phyloP scores from a whole-genome alignment of 768 basidiomycete species.

The Termitomyces sp. region DNA sequence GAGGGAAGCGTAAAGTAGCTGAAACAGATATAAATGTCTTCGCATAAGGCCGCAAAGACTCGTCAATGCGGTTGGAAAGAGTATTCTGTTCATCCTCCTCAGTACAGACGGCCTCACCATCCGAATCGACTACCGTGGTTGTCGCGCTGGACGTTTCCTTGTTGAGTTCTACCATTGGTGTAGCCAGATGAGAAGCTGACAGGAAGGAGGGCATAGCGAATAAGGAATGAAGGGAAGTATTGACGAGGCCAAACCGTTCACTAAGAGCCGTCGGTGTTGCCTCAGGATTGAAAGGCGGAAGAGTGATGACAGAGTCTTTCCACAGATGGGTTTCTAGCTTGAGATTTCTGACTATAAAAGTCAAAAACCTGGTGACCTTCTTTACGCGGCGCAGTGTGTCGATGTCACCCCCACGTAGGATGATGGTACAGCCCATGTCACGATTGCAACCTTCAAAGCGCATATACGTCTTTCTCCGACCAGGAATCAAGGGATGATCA shows the following conservation, averaged over 20 bases:
- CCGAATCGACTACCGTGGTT: conserved; percentile 24
- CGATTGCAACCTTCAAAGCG: conserved; percentile 94
- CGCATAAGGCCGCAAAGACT: conserved; percentile 78
- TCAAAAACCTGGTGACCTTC: conserved; percentile 87
- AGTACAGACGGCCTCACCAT: conserved; percentile 49
- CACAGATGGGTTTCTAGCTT: conserved; percentile 93
- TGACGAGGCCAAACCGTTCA: conserved; percentile 16
- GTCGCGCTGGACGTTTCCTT: conserved; percentile 14
- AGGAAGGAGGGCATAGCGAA: conserved; percentile 23
- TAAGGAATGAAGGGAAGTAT: conserved; percentile 18
- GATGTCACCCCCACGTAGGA: conserved; percentile 82
- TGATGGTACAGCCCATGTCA: conserved; percentile 92
- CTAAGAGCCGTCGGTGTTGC: conserved; percentile 49
- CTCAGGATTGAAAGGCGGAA: conserved; percentile 60
- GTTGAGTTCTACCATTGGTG: conserved; percentile 16
- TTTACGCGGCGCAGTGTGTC: conserved; percentile 82
- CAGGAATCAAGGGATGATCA: conserved; percentile 93
- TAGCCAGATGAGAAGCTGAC: conserved; percentile 24
- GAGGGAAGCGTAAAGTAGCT: conserved; percentile 85
- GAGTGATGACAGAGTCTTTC: conserved; percentile 81
- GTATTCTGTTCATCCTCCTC: conserved; percentile 68
- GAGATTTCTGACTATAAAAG: conserved; percentile 88
- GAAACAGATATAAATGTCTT: conserved; percentile 92
- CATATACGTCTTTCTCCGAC: conserved; percentile 92
- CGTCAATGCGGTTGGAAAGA: conserved; percentile 72